Percentiles rank a stretch among this genome's conserved stretches.
Evolutionary conservation across 768 basidiomycete species (phyloP).

Genomic region (Dioszegia hungarica): DNA sequence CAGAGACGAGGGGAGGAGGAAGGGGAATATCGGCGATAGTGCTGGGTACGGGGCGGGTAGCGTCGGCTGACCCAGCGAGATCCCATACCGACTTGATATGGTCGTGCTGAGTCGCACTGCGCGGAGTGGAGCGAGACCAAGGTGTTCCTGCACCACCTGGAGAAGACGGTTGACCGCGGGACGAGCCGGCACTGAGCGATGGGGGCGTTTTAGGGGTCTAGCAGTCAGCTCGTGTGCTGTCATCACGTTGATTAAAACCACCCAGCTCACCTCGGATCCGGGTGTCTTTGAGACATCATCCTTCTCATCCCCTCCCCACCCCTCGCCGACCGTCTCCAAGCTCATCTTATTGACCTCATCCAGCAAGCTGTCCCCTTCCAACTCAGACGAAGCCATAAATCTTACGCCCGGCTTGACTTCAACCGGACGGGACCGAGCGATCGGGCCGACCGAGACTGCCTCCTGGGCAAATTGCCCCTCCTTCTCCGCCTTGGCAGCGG

Average conservation of each 20-base stretch:
- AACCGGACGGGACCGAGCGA: conserved; percentile 5
- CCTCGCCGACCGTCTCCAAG: conserved; percentile 37
- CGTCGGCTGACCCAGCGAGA: background rate
- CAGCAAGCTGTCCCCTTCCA: conserved; percentile 44
- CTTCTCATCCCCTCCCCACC: conserved; percentile 14
- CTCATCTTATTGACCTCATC: conserved; percentile 49
- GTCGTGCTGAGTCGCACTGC: conserved; percentile 15
- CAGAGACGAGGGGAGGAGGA: background rate
- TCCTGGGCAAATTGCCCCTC: conserved; percentile 20
- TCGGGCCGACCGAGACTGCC: conserved; percentile 3
- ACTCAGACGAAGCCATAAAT: conserved; percentile 47
- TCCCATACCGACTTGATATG: conserved; percentile 44
- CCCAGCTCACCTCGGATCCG: conserved; percentile 26
- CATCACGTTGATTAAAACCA: background rate
- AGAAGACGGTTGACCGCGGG: conserved; percentile 12
- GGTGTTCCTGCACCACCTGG: conserved; percentile 3
- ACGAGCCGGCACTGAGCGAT: conserved; percentile 3
- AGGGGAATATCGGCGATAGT: background rate
- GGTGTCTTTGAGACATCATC: conserved; percentile 4
- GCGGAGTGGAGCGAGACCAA: conserved; percentile 2
- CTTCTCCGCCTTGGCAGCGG: conserved; percentile 10
- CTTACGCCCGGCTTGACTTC: conserved; percentile 36
- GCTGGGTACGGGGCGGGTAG: background rate
- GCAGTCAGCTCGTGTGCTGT: conserved; percentile 4
- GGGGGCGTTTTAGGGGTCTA: conserved; percentile 35